Evolutionary conservation across 1,139 yeast species (phyloP), one percentile per base, ranked within the genome.

Genomic region (Saccharomyces hybrid): DNA sequence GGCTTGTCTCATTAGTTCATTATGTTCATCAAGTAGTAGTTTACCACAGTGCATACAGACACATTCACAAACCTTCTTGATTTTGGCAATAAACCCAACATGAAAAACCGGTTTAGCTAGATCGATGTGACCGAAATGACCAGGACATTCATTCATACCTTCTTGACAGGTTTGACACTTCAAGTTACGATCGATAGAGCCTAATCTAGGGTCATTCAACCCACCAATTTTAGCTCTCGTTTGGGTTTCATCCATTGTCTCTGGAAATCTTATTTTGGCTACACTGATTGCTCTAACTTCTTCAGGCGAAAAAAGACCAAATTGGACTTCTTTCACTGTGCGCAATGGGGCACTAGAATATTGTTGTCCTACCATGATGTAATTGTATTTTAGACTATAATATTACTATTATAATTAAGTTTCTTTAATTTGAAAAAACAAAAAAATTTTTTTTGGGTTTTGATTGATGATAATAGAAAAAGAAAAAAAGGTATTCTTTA

Each of bases 31-130:
- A 50, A 91, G 76, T 62, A 91, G 77, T 57, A 93, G 72, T 71
- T 91, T 93, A 68, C 99, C 99, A 77, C 99, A 95, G 74, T 95
- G 96, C 88, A 91, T 90, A 77, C 99, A 95, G 47, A 93, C 93
- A 73, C 95, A 87, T 72, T 95, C 99, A 72, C 96, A 87, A 46
- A 89, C 89, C 71, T 95, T 95, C 69, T 93, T 95, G 67, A 95
- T 91, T 70, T 89, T 91, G 53, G 95, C 83, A 65, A 93, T 84
- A 71, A 89, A 93, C 49, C 96, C 99, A 71, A 95, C 89, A 73
- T 95, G 99, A 73, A 95, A 93, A 32, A 95, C 99, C 9, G 99
- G 99, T 70, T 91, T 93, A 41, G 99, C 98, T 61, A 95, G 79
- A 70, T 95, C 99, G 58, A 95, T 95, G 70, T 95, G 99, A 62